Base-by-base conservation (phyloP, 1,284 basidiomycete genomes). In the Cutaneotrichosporon sp. region DNA sequence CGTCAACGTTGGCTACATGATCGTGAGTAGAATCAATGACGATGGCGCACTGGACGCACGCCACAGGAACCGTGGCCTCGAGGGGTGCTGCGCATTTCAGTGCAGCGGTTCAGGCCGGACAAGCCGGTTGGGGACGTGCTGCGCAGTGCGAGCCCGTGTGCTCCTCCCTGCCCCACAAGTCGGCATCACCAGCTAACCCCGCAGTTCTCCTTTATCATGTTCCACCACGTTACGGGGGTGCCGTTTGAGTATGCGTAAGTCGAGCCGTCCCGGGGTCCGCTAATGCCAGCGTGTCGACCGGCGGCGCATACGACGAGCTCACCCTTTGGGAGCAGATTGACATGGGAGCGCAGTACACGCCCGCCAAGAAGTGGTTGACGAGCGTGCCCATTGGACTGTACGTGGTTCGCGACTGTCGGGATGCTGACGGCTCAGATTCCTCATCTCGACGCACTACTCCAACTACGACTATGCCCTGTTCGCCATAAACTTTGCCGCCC, bases 251-350 rank as follows among this genome's bases (percentile, higher is more conserved):
- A 84, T 9, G 68, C 68, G 70, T 74, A 56, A 66, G 69, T 65
- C 3, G 7, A 15, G 17, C 21, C 13, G 15, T 33, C 2, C n/a
- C 26, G 34, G 21, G 30, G 44, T 53, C 58, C 46, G 55, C 46
- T 43, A 34, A 51, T 33, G 38, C 0, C 52, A 74, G 70, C 15
- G 59, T 73, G 55, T 68, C 68, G 80, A 91, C 72, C 62, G 86
- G 86, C 13, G 96, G 96, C 39, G 94, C 90, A 5, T 98, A 96
- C 76, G 94, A 98, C 72, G 90, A 97, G 64, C 81, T 98, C 45
- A 98, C 96, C 0, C 78, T 99, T 22, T 99, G 94, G 94, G 94
- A 99, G 73, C 94, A 99, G 80, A 99, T 99, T 56, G 94, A 99
- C 74, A 87, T 90, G 56, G 94, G 94, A 37, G 94, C 93, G 0